Base-by-base conservation (phyloP, 305 asterid genomes). In the Galium porrigens region DNA sequence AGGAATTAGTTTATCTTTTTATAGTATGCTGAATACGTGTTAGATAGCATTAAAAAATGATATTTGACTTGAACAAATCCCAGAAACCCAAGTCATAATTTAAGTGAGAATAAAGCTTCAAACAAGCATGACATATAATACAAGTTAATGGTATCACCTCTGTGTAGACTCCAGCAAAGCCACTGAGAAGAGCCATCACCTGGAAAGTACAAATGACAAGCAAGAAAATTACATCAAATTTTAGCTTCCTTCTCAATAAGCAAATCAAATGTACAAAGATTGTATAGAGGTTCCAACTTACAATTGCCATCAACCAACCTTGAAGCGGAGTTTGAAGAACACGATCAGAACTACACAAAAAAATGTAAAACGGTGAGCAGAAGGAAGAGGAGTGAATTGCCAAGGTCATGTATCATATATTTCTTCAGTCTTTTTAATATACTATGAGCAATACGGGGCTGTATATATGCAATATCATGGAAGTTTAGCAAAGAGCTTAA, bases 251-350 rank as follows among this genome's bases (percentile, higher is more conserved):
- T 53, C 32, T 20, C 32, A 22, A 54, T 54, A 54, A 54, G 60
- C 36, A 27, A 54, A 54, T 8, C 42, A 33, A 5, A 33, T 32
- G 42, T 32, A 32, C 20, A n/a, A 58, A 30, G 33, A 54, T 64
- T 49, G 72, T 68, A 53, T 65, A 70, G 55, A 72, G 56, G 71
- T 67, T 73, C 79, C 65, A 74, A 82, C 98, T 86, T 82, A 92
- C 98, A 82, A 92, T 82, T 73, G 99, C 99, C 96, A 92, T 92
- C 84, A 85, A 61, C 99, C 96, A 92, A 75, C 99, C 99, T 74
- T 85, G 85, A n/a, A 89, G 59, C 64, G 96, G 94, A 73, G 95
- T 81, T 74, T 85, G 99, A 84, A 92, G 83, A 63, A 92, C 96
- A 70, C 72, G 82, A 64, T 92, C 99, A 36, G 99, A 92, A 74